phyloP scores from a whole-genome alignment of 257 asterid genomes.

The Rhazya stricta region DNA sequence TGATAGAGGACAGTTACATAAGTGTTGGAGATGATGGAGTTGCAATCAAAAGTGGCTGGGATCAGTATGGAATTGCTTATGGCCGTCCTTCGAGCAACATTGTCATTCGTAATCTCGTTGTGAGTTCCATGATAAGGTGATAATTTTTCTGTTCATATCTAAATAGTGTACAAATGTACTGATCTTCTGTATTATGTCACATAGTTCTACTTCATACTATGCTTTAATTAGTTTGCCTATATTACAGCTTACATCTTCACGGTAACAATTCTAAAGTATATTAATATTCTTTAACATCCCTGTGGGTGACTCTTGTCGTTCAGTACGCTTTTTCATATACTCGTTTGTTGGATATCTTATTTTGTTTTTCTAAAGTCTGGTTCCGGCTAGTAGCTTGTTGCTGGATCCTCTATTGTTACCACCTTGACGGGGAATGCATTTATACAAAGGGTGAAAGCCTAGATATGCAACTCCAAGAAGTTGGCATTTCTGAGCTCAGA shows the following conservation, averaged over 20 bases:
- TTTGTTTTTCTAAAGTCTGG: background rate
- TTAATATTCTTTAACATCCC: background rate
- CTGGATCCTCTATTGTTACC: background rate
- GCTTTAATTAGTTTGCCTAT: background rate
- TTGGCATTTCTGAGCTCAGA: background rate
- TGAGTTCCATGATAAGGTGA: conserved; percentile 84
- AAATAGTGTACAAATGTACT: background rate
- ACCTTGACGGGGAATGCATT: background rate
- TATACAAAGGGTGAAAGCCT: background rate
- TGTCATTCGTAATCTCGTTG: conserved; percentile 66
- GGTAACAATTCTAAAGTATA: background rate
- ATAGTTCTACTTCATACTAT: background rate
- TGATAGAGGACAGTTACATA: conserved; percentile 76
- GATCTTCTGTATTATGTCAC: background rate
- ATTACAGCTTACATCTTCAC: background rate
- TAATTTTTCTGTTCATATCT: conserved; percentile 4
- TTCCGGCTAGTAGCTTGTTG: background rate
- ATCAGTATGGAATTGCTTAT: conserved; percentile 96
- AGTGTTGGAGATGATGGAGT: conserved; percentile 91
- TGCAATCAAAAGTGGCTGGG: conserved; percentile 98
- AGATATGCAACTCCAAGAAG: background rate
- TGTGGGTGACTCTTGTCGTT: background rate
- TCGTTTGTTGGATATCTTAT: background rate
- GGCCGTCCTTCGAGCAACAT: conserved; percentile 76
- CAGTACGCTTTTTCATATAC: background rate